Evolutionary conservation across 2,329 filamentous ascomycete species (phyloP), one percentile per base, ranked within the genome.

Genomic region (Xylaria sp.): DNA sequence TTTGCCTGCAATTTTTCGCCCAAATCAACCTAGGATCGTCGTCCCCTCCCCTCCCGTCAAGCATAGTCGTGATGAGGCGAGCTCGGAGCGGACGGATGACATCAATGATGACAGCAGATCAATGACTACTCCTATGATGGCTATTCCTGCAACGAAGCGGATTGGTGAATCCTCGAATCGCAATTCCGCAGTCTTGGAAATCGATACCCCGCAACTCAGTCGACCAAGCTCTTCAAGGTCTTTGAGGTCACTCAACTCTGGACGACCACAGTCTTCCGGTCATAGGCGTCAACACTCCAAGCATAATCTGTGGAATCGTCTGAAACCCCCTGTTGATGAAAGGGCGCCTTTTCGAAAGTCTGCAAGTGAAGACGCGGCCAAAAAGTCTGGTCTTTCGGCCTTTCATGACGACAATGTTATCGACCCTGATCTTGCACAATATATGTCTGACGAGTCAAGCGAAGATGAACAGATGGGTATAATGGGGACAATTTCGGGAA

Each of bases 331-430:
- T 6, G 84, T 90, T 20, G 93, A 97, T 68, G 93, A 98, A 70
- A 88, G 93, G 66, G 95, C 93, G 0, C 96, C 96, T 0, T 98
- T 98, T 73, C 93, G 94, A 64, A 92, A 91, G 67, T 86, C 90
- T 12, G 83, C 86, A 20, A 89, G 84, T 10, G 89, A 97, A 62
- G 91, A 94, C 67, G 82, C 86, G 57, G 83, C 86, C 3, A 89
- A 87, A 71, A 91, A 90, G 71, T 83, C 89, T 8, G 89, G 90
- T 51, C 86, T 97, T 43, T 91, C 94, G 18, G 94, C 94, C n/a
- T 98, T 99, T 75, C 96, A 99, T 79, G 94, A 96, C 77, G 96
- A 99, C 83, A 98, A 96, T 77, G 97, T 99, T 74, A 98, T 99
- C 74, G 96, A 99, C 78, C 96, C 96, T 1, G 96, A 99, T 76